Conservation (phyloP, 352 stramenopile species). For the Phytophthora lateralis region DNA sequence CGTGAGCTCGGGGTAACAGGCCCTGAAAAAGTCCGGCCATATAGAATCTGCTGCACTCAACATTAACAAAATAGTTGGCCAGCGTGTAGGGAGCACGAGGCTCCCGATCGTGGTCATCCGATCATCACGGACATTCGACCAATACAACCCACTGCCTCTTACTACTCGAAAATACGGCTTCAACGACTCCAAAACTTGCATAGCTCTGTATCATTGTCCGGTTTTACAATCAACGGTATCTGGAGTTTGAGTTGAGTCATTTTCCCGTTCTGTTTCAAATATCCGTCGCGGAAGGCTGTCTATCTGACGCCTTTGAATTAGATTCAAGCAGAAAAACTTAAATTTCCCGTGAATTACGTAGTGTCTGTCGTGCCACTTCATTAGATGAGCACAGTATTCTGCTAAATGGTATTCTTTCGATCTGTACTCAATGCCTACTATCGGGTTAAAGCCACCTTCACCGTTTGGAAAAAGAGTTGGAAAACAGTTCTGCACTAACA, state of each 20-base stretch:
- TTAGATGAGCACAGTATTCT: conserved; percentile 4
- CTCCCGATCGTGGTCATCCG: conserved; percentile 14
- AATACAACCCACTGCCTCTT: conserved; percentile 10
- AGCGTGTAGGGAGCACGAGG: conserved; percentile 4
- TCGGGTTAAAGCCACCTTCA: not conserved
- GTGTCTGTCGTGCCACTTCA: too few relatives aligned
- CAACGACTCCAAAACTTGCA: conserved; percentile 6
- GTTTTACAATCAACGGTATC: not conserved
- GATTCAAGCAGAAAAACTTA: conserved; percentile 20
- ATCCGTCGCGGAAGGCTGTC: conserved; percentile 8
- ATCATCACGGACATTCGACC: conserved; percentile 7
- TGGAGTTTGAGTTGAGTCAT: not conserved
- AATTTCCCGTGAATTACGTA: conserved; percentile 4
- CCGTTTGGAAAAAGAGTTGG: too few relatives aligned
- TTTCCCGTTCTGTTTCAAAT: not conserved
- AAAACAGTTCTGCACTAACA: too few relatives aligned
- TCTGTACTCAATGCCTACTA: not conserved
- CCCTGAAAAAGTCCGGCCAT: conserved; percentile 30
- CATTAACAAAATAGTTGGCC: conserved; percentile 22
- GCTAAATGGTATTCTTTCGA: not conserved
- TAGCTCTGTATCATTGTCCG: not conserved
- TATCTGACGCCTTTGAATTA: conserved; percentile 24
- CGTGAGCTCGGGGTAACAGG: conserved; percentile 17
- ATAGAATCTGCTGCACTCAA: conserved; percentile 25
- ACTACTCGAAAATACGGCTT: conserved; percentile 12